These are phyloP conservation scores for Capillidium rhysosporum DNA, from an alignment of 371 early-diverging fungal genomes.

Conservation along the genomic window DNA sequence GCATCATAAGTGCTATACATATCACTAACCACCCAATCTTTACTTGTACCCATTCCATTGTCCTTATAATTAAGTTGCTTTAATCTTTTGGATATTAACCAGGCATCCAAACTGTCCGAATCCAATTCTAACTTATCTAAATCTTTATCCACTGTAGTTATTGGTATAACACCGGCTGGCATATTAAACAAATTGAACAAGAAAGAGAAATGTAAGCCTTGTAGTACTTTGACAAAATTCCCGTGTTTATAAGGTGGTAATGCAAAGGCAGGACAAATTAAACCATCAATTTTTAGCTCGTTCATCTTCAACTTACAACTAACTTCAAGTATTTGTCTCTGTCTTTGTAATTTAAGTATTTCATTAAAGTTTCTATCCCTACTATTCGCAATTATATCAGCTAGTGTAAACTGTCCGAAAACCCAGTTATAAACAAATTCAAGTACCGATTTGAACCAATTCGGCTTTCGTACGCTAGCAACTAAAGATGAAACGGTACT, in stretches of 20 bases:
- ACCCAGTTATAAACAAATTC: neutral
- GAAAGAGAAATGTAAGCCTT: neutral
- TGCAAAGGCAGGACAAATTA: neutral
- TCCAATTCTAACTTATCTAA: neutral
- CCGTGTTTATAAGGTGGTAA: neutral
- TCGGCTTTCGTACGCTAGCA: neutral
- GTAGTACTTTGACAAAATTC: neutral
- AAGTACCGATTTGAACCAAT: neutral
- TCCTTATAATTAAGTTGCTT: neutral
- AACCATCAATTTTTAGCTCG: neutral
- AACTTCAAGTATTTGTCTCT: neutral
- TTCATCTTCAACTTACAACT: neutral
- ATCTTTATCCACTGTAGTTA: neutral
- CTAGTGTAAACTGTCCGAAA: neutral
- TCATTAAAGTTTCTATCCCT: neutral
- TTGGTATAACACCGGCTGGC: constrained; percentile 6
- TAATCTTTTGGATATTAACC: neutral
- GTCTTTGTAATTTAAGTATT: neutral
- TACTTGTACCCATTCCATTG: no score
- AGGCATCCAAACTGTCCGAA: neutral
- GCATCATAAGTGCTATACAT: neutral
- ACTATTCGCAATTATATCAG: neutral
- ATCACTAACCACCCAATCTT: neutral
- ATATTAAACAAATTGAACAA: neutral
- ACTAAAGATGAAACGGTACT: neutral